phyloP scores from a whole-genome alignment of 768 basidiomycete species.

The Russula sp. region DNA sequence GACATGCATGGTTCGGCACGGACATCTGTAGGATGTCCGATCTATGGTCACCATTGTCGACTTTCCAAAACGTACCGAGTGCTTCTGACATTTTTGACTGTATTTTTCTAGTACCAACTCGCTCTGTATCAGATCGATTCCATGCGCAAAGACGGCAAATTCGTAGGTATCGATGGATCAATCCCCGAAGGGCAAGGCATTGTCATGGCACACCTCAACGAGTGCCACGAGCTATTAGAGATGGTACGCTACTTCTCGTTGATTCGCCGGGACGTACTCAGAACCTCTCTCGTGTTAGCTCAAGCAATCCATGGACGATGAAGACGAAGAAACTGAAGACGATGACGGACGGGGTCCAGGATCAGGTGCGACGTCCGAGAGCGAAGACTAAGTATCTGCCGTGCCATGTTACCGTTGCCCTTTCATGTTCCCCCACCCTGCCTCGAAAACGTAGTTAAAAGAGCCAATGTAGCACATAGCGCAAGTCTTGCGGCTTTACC shows the following conservation, averaged over 20 bases:
- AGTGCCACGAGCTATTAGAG: slow-evolving; percentile 92
- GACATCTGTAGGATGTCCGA: slow-evolving; percentile 7
- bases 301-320: slow-evolving; percentile 71
- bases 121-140: slow-evolving; percentile 94
- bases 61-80: not conserved
- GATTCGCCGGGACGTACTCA: not conserved
- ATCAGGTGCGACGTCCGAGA: slow-evolving; percentile 14
- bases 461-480: slow-evolving; percentile 6
- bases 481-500: slow-evolving; percentile 2
- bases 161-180: slow-evolving; percentile 77
- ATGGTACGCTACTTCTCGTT: slow-evolving; percentile 50
- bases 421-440: not conserved
- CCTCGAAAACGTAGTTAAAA: not conserved
- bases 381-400: slow-evolving; percentile 2
- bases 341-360: slow-evolving; percentile 21
- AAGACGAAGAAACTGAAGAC: slow-evolving; percentile 24
- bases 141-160: slow-evolving; percentile 88
- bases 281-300: slow-evolving; percentile 36
- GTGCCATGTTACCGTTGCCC: not conserved
- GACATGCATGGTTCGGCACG: not conserved
- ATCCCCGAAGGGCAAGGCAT: slow-evolving; percentile 97
- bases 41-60: not conserved
- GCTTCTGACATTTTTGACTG: slow-evolving; percentile 2
- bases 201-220: slow-evolving; percentile 90
- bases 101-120: slow-evolving; percentile 69